Evolutionary conservation across 2,329 filamentous ascomycete species (phyloP).

Genomic region (Hirsutella minnesotensis): DNA sequence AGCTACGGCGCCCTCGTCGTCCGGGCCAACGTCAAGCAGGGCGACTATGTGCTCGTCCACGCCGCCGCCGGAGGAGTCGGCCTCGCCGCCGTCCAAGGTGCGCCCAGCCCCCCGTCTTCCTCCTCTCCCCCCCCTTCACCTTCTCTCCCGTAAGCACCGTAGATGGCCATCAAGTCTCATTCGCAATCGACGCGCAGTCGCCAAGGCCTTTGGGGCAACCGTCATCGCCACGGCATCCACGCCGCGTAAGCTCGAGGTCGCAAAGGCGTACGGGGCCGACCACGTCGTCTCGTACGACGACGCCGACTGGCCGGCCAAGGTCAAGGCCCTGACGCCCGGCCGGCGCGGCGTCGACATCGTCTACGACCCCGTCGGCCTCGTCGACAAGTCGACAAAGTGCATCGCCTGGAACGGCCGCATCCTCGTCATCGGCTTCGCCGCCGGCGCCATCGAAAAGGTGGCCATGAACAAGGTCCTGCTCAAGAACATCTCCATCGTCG

Average conservation of each 20-base stretch:
- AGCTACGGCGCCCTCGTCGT: conserved; percentile 75
- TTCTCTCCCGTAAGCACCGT: neutral
- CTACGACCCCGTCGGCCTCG: conserved; percentile 85
- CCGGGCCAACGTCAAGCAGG: conserved; percentile 62
- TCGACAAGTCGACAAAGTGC: conserved; percentile 81
- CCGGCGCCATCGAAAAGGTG: conserved; percentile 69
- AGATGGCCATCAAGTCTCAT: neutral
- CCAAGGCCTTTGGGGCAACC: conserved; percentile 80
- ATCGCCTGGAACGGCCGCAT: conserved; percentile 87
- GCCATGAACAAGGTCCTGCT: conserved; percentile 84
- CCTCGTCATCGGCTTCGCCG: conserved; percentile 78
- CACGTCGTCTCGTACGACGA: conserved; percentile 68
- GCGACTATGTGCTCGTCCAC: conserved; percentile 82
- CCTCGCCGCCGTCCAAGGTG: conserved; percentile 73
- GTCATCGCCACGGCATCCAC: conserved; percentile 90
- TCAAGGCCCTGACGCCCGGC: conserved; percentile 67
- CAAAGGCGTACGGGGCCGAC: conserved; percentile 72
- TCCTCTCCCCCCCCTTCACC: neutral
- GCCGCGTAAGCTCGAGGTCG: conserved; percentile 67
- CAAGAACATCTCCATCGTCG: conserved; percentile 87
- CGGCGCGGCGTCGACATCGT: conserved; percentile 76
- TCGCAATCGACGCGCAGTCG: conserved; percentile 35
- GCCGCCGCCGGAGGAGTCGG: conserved; percentile 89
- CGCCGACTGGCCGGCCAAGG: conserved; percentile 49
- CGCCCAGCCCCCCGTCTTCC: conserved; percentile 3